Evolutionary conservation across 768 basidiomycete genomes (phyloP).

Genomic region (Hygrocybe punicea): DNA sequence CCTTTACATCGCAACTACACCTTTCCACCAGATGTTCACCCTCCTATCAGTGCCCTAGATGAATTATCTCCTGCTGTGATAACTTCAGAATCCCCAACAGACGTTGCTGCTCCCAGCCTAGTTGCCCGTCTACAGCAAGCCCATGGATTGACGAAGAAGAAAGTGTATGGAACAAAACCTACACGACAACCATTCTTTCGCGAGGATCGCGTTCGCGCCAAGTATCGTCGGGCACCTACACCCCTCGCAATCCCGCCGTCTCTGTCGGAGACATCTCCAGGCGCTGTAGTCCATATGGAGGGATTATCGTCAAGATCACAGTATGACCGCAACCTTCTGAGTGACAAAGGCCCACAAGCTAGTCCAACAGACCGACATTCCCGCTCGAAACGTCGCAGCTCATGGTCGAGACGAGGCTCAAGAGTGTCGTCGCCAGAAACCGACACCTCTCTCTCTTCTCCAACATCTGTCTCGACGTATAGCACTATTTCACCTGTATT

Average conservation of each 20-base stretch:
- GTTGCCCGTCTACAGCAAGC: conserved; percentile 63
- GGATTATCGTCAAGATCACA: conserved; percentile 35
- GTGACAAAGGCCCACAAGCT: not conserved
- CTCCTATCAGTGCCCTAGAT: not conserved
- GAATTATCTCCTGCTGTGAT: conserved; percentile 15
- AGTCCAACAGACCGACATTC: conserved; percentile 20
- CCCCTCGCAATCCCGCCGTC: conserved; percentile 30
- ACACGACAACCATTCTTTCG: conserved; percentile 50
- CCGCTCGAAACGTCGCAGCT: conserved; percentile 27
- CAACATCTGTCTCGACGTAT: conserved; percentile 9
- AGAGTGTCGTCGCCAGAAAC: conserved; percentile 39
- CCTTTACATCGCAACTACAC: conserved; percentile 35
- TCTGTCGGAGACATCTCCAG: conserved; percentile 23
- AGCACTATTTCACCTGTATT: not conserved
- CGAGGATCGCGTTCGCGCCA: conserved; percentile 44
- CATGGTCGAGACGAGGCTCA: conserved; percentile 32
- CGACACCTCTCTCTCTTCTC: conserved; percentile 22
- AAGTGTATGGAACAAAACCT: conserved; percentile 55
- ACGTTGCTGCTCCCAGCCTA: conserved; percentile 43
- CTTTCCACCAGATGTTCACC: conserved; percentile 30
- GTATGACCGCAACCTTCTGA: conserved; percentile 34
- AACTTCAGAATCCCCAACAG: conserved; percentile 17
- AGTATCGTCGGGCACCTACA: conserved; percentile 32
- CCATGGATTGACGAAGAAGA: conserved; percentile 70
- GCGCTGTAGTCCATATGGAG: conserved; percentile 23